Base-by-base conservation (phyloP, 805 yeast species). In the Lipomyces starkeyi region DNA sequence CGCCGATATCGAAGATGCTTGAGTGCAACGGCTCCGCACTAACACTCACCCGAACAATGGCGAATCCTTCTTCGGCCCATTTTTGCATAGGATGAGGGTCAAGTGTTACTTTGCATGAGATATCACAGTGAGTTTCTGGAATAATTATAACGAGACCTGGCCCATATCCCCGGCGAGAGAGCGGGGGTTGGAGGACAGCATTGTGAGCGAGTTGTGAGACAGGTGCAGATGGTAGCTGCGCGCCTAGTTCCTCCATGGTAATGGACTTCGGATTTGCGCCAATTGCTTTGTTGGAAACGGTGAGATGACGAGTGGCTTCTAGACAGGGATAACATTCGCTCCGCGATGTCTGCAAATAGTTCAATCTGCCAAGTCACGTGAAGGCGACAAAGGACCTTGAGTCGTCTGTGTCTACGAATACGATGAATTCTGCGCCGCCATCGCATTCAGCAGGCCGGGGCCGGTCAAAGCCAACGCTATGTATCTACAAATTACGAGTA, bases 1-100 rank as follows among this genome's bases (percentile, higher is more conserved):
- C 22, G 22, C 49, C 9, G 20, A n/a, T n/a, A 43, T 43, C 14
- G 22, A 22, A 43, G 20, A 22, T n/a, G 9, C 6, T 43, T 17
- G 22, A n/a, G 3, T 1, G 14, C 49, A n/a, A 5, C 11, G 9
- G 20, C 22, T 43, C 9, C 7, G 22, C 9, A 6, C 20, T 2
- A n/a, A 43, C n/a, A 3, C 20, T 43, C 22, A 43, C 49, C n/a
- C 22, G 49, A 43, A 43, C 49, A 6, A n/a, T 25, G 7, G 49
- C 49, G 22, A 43, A 43, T 17, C 49, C 49, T 43, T 43, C 49
- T 43, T 43, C 49, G 25, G 49, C 49, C 49, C 49, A 43, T 17
- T 43, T 43, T 43, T 43, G 49, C 49, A 43, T 13, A 43, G 49
- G 49, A 43, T 43, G 49, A 17, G 49, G 49, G 8, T 43, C 49